Evolutionary conservation across 768 basidiomycete species (phyloP).

Genomic region (Mrakia frigida): DNA sequence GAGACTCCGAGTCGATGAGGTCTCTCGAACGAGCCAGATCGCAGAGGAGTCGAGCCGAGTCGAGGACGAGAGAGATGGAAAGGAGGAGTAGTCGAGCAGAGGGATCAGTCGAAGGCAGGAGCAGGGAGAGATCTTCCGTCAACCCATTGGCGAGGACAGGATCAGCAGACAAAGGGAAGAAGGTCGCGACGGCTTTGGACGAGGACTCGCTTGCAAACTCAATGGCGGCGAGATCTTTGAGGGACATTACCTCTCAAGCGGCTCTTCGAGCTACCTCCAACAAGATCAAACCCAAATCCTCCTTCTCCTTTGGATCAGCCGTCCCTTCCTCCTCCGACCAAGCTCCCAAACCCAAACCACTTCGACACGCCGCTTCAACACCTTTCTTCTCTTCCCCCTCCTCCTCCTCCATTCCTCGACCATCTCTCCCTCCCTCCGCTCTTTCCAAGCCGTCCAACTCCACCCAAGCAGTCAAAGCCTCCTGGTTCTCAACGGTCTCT

Average conservation of each 20-base stretch:
- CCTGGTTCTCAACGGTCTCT: conserved; percentile 7
- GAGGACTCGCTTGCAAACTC: background rate
- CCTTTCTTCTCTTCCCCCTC: conserved; percentile 1
- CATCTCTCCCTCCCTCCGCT: background rate
- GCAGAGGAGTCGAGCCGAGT: background rate
- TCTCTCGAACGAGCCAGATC: background rate
- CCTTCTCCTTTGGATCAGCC: background rate
- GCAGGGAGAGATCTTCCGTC: background rate
- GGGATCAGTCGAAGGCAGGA: background rate
- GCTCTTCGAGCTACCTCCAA: background rate
- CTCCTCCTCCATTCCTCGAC: background rate
- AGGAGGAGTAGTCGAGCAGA: background rate
- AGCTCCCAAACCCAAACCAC: background rate
- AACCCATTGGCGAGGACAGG: background rate
- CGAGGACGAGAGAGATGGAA: background rate
- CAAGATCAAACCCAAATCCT: conserved; percentile 9
- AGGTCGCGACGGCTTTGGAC: background rate
- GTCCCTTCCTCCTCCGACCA: background rate
- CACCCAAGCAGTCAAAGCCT: background rate
- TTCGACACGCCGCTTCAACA: background rate
- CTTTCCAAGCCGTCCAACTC: background rate
- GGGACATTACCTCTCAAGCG: conserved; percentile 5
- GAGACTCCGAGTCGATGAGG: background rate
- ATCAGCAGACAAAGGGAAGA: background rate
- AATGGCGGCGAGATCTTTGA: background rate